Base-by-base conservation (phyloP, 495 filamentous ascomycete species). In the Lasiosphaeriaceae sp. region DNA sequence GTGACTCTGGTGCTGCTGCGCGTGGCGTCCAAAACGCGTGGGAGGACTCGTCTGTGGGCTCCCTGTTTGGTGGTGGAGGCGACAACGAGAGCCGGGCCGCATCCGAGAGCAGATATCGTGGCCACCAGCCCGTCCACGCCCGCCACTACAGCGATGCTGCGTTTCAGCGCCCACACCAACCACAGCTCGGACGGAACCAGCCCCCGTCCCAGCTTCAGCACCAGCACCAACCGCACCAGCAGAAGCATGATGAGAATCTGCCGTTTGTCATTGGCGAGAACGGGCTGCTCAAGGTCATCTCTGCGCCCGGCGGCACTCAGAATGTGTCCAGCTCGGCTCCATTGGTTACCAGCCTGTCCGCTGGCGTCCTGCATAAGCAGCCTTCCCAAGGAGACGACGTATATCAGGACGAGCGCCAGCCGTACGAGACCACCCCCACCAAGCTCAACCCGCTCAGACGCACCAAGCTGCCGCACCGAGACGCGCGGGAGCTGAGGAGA, bases 31-130 rank as follows among this genome's bases (percentile, higher is more conserved):
- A 61, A 50, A 69, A 70, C 47, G 66, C 65, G 39, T 73, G 70
- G 70, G 70, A 73, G 43, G 70, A 73, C 31, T 73, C 70, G 20
- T 70, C 70, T 0, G 63, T 73, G 4, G 68, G 60, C 16, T 73
- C 70, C 57, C 66, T 73, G 60, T 68, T 71, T 61, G 64, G 26
- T 31, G 26, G 26, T 31, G 26, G 26, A 3, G 26, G 58, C 55
- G 68, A 70, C 43, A 56, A 47, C 48, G 64, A 67, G 43, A 61
- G 64, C 64, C 61, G 63, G 43, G 60, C 62, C 44, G 57, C 60
- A 26, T 69, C 66, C 20, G 70, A 69, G 11, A 47, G 45, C 45
- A 62, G 61, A 35, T 50, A 59, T 24, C 69, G 63, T 47, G 61
- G 51, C 37, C 64, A 59, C 37, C 64, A 65, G 52, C 47, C 11